phyloP scores from a whole-genome alignment of 179 eudicot species.

The Beta macrorhiza region DNA sequence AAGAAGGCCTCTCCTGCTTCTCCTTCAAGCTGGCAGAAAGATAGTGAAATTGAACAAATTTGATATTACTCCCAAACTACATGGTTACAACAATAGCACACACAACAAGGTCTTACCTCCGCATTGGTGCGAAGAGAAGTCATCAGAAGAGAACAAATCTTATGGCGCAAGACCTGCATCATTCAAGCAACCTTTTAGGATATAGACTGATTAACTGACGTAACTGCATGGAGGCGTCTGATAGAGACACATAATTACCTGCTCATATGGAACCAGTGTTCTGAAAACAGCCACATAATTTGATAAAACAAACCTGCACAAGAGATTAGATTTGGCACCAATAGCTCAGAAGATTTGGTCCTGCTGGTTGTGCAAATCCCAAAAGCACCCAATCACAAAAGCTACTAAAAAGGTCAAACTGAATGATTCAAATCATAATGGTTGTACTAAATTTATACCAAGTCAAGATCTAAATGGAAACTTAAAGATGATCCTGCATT shows the following conservation, averaged over 20 bases:
- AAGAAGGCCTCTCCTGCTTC: conserved; percentile 96
- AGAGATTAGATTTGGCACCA: conserved; percentile 28
- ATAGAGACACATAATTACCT: conserved; percentile 44
- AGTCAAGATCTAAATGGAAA: neutral
- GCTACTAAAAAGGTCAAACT: neutral
- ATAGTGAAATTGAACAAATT: conserved; percentile 5
- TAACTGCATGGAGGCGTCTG: conserved; percentile 4
- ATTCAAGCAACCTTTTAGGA: conserved; percentile 32
- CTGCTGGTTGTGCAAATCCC: conserved; percentile 9
- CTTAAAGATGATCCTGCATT: neutral
- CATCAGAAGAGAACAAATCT: conserved; percentile 97
- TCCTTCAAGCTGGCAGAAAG: conserved; percentile 72
- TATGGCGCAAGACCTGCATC: conserved; percentile 83
- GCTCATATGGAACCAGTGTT: conserved; percentile 78
- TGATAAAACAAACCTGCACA: conserved; percentile 81
- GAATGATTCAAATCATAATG: neutral
- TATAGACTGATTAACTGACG: conserved; percentile 3
- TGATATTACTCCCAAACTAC: conserved; percentile 4
- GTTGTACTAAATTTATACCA: neutral
- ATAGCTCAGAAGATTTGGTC: conserved; percentile 10
- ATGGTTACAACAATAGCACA: neutral
- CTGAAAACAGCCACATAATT: conserved; percentile 81
- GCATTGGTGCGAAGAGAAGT: conserved; percentile 96
- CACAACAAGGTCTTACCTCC: conserved; percentile 52
- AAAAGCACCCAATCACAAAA: neutral